Evolutionary conservation across 2,329 filamentous ascomycete genomes (phyloP), one percentile per base, ranked within the genome.

Genomic region (Cryphonectria naterciae): DNA sequence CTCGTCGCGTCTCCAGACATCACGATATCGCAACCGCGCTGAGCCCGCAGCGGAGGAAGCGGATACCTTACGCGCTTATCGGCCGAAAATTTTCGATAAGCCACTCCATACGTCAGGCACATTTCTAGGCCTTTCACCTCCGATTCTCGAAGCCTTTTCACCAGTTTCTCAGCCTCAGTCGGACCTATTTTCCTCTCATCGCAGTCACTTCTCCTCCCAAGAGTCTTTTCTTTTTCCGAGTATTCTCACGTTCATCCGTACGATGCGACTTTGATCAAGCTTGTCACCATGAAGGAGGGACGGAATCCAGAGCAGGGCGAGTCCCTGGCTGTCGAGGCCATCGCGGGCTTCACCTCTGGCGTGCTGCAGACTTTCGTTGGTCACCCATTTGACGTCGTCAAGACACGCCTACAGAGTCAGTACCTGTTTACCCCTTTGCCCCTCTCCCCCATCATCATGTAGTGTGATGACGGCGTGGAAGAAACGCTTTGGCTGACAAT

Each of bases 381-480:
- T 67, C 95, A 98, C 79, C 96, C 96, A 43, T 89, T 99, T 72
- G 96, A 99, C 83, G 91, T 99, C 74, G 91, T 98, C 79, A 99
- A 99, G 86, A 98, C 95, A 73, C 92, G 96, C 74, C 90, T 99
- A 79, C 96, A 99, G 84, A 91, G 93, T 94, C 83, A 71, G 83
- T 37, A 41, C 32, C 32, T 4, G 22, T 25, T 8, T 19, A 8
- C 2, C 4, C 11, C 41, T 5, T 17, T n/a, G n/a, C n/a, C 37
- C 37, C 37, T 5, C 39, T 13, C 11, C 4, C 1, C 15, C 46
- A 2, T 17, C 11, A 28, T 32, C 6, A n/a, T 62, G 49, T 22
- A 25, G 17, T 32, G 19, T 17, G 17, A 15, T 5, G 4, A 10
- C 37, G 32, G 1, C 19, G 19, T 19, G 2, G 15, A 0, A 28